phyloP scores from a whole-genome alignment of 306 rosid genomes.

The Dryas drummondii region DNA sequence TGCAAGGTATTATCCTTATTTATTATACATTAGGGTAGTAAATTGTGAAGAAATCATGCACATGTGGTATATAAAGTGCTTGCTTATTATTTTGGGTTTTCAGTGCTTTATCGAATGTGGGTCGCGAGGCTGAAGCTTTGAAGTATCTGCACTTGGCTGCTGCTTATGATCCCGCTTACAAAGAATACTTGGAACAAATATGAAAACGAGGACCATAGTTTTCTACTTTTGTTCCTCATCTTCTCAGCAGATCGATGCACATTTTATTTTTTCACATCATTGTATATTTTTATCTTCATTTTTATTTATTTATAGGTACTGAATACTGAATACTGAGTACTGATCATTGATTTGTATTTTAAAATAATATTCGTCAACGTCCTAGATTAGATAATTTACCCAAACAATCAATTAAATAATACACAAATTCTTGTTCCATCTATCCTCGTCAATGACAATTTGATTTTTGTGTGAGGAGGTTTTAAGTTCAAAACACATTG shows the following conservation, averaged over 20 bases:
- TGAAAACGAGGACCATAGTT: constrained; percentile 37
- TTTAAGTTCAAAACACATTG: too few species aligned
- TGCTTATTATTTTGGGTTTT: constrained; percentile 12
- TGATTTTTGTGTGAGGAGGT: too few species aligned
- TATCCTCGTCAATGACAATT: too few species aligned
- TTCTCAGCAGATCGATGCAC: constrained; percentile 38
- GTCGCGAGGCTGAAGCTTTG: constrained; percentile 75
- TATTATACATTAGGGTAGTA: background rate
- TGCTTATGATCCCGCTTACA: constrained; percentile 64
- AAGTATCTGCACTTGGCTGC: constrained; percentile 70
- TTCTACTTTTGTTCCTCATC: constrained; percentile 45
- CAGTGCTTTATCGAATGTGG: constrained; percentile 71
- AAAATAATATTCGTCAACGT: background rate
- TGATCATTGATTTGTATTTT: background rate
- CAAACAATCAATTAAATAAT: background rate
- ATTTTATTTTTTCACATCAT: background rate
- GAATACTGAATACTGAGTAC: too few species aligned
- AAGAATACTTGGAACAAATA: constrained; percentile 54
- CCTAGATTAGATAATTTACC: background rate
- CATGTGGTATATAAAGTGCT: background rate
- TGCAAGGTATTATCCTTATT: constrained; percentile 48
- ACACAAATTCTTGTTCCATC: too few species aligned
- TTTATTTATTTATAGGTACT: background rate
- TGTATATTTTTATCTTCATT: background rate
- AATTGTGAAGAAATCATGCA: background rate